phyloP scores from a whole-genome alignment of 257 asterid species.

The Penstemon eatonii region DNA sequence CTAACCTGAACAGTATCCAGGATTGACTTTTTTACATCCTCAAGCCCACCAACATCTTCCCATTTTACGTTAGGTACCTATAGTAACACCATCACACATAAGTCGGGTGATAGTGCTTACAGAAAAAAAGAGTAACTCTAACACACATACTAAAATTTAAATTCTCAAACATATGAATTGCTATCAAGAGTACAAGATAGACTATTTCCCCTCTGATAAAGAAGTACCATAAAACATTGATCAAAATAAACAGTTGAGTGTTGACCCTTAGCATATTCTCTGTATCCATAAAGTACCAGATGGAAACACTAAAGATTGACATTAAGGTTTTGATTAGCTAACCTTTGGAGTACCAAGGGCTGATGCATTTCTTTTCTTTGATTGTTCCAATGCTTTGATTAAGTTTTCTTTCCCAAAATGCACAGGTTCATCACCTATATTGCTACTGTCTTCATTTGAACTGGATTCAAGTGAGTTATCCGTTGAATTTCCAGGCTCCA shows the following conservation, averaged over 20 bases:
- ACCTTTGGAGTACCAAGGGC: constrained; percentile 99
- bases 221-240: background rate
- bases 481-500: constrained; percentile 40
- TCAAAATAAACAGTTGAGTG: constrained; percentile 1
- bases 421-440: constrained; percentile 37
- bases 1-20: constrained; percentile 94
- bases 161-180: constrained; percentile 13
- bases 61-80: constrained; percentile 92
- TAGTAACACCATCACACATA: constrained; percentile 26
- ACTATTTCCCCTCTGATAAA: background rate
- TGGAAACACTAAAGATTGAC: constrained; percentile 17
- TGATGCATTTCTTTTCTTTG: constrained; percentile 93
- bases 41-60: constrained; percentile 99
- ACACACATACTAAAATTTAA: background rate
- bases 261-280: constrained; percentile 5
- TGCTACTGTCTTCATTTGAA: constrained; percentile 35
- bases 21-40: constrained; percentile 93
- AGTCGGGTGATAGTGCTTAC: constrained; percentile 19
- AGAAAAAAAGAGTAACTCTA: constrained; percentile 6
- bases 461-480: constrained; percentile 38
- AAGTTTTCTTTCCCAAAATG: constrained; percentile 66
- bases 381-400: constrained; percentile 78
- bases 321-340: constrained; percentile 20
- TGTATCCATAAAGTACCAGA: constrained; percentile 9
- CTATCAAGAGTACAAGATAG: constrained; percentile 4